Conservation (phyloP, 805 yeast genomes). For the Cyberlindnera saturnus region DNA sequence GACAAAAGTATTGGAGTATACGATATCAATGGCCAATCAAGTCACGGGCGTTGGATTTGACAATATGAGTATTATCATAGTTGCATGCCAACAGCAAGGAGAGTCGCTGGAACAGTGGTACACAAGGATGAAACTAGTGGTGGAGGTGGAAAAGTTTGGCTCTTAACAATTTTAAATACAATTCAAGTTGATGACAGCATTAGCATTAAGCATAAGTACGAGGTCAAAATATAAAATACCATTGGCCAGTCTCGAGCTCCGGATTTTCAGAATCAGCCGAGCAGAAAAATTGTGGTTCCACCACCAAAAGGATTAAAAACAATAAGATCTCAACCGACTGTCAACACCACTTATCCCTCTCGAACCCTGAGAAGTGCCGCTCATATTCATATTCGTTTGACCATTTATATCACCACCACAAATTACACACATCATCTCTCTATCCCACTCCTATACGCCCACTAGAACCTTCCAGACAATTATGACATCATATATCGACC, state of each 20-base stretch:
- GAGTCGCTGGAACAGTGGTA: slow-evolving; percentile 54
- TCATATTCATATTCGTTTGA: neutral
- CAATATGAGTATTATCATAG: slow-evolving; percentile 71
- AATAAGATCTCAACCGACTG: neutral
- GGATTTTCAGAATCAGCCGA: too few species aligned
- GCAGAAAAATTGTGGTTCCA: too few species aligned
- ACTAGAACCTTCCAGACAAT: neutral
- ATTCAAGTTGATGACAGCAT: too few species aligned
- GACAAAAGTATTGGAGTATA: slow-evolving; percentile 55
- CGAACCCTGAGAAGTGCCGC: too few species aligned
- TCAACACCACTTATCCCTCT: neutral
- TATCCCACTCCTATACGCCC: neutral
- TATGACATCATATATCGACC: slow-evolving; percentile 11
- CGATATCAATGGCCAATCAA: slow-evolving; percentile 65
- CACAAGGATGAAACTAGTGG: slow-evolving; percentile 38
- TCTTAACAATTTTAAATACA: too few species aligned
- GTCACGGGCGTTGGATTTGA: slow-evolving; percentile 78
- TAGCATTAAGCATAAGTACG: too few species aligned
- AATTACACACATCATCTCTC: neutral
- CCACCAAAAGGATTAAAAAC: neutral
- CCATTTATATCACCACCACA: neutral
- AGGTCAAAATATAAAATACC: too few species aligned
- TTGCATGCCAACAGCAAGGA: slow-evolving; percentile 48
- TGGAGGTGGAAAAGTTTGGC: slow-evolving; percentile 24
- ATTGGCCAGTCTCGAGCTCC: too few species aligned